Evolutionary conservation across 2,329 filamentous ascomycete genomes (phyloP), one percentile per base, ranked within the genome.

Genomic region (Fusarium virguliforme): DNA sequence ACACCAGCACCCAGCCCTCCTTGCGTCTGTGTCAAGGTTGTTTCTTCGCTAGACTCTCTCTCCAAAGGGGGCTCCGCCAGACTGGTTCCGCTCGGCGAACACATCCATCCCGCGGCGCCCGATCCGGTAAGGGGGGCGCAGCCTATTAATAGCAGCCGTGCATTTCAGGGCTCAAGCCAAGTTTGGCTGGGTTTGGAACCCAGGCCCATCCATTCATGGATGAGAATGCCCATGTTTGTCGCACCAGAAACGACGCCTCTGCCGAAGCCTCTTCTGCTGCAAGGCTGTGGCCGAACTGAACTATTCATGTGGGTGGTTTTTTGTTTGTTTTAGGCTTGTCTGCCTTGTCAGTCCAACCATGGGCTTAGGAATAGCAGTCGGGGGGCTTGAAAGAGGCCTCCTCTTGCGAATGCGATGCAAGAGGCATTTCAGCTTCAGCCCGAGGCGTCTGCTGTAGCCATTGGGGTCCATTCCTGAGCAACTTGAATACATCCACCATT

Each of bases 341-440:
- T 74, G 70, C 72, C 71, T 75, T 64, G 65, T 68, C 48, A 65
- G 60, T 61, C 56, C 40, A 26, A 63, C 62, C 51, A 54, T 53
- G 12, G 40, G 46, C 46, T 48, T 34, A 61, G 48, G 37, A 55
- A 32, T 65, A 28, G 40, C 28, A 62, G 26, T 48, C 53, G 22
- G 51, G 18, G 54, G 34, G 37, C 50, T 58, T 53, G 59, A 64
- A 66, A 69, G 73, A 75, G 73, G 73, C 73, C 73, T 75, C 73
- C 41, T 48, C 60, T 57, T 58, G 54, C 24, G 38, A 18, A 41
- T 50, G 30, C 32, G 41, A n/a, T 34, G 32, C 46, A 51, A 26
- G 26, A 32, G 26, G 28, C n/a, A 6, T 51, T 54, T 41, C 26
- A 24, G 51, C 30, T 24, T 13, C 38, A 43, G 24, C 50, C 24